phyloP scores from a whole-genome alignment of 2,329 filamentous ascomycete genomes.

The Sporothrix inflata region DNA sequence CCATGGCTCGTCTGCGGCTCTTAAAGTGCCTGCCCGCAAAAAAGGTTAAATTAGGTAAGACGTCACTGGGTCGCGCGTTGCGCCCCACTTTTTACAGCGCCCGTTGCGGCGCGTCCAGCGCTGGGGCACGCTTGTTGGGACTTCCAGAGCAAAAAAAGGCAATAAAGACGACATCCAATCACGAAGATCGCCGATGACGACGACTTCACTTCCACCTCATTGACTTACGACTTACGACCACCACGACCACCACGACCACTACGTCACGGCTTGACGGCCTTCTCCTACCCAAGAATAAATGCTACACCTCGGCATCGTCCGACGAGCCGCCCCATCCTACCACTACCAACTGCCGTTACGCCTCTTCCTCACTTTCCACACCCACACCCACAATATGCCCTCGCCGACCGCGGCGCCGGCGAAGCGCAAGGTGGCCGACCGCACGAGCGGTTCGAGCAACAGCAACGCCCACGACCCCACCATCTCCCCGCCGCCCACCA shows the following conservation, averaged over 20 bases:
- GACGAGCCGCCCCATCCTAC: neutral
- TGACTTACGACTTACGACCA: neutral
- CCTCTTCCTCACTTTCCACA: neutral
- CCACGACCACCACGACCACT: no score
- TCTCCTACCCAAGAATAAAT: neutral
- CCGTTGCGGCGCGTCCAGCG: neutral
- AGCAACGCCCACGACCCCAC: conserved; percentile 41
- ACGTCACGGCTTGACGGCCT: neutral
- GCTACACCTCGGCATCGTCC: neutral
- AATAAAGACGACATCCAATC: neutral
- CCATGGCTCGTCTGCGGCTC: no score
- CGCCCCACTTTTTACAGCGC: conserved; percentile 7
- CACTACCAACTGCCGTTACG: neutral
- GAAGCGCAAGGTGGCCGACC: conserved; percentile 14
- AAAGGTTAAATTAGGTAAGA: neutral
- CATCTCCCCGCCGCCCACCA: conserved; percentile 58
- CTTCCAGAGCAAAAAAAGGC: neutral
- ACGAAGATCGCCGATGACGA: neutral
- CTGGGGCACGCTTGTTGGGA: neutral
- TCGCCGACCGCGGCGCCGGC: neutral
- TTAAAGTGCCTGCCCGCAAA: neutral
- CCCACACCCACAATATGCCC: neutral
- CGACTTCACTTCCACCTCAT: neutral
- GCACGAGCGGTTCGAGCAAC: neutral
- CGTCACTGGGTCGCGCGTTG: conserved; percentile 20